A percentile compares a stretch with the other conserved stretches of the same genome.
phyloP scores from a whole-genome alignment of 2,329 filamentous ascomycete species.

The Aspergillus alliaceus region DNA sequence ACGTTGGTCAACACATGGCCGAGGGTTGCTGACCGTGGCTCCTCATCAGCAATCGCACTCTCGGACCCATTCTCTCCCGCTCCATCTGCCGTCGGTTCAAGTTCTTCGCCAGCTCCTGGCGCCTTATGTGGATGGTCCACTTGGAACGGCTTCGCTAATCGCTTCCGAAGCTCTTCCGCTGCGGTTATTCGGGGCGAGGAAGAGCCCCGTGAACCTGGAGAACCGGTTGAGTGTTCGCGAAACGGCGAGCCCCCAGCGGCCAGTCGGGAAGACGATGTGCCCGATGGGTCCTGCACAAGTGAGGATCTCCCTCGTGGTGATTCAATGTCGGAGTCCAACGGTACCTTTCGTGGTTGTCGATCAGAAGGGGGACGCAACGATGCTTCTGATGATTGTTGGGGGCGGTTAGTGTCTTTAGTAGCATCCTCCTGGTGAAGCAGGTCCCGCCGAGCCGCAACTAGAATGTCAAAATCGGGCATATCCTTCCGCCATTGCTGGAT shows the following conservation, averaged over 20 bases:
- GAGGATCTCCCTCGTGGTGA: constrained; percentile 27
- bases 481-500: constrained; percentile 61
- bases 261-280: constrained; percentile 20
- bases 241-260: constrained; percentile 22
- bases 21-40: constrained; percentile 60
- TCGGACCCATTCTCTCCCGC: constrained; percentile 10
- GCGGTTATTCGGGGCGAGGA: constrained; percentile 24
- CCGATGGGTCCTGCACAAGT: constrained; percentile 13
- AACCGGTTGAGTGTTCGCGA: constrained; percentile 21
- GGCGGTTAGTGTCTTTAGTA: constrained; percentile 9
- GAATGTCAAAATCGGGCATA: constrained; percentile 70
- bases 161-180: constrained; percentile 34
- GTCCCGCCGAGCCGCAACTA: constrained; percentile 61
- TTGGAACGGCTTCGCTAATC: constrained; percentile 35
- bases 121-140: constrained; percentile 8
- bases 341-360: constrained; percentile 9
- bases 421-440: constrained; percentile 36
- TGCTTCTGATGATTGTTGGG: constrained; percentile 24
- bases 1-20: constrained; percentile 79
- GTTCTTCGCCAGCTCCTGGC: background rate
- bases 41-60: constrained; percentile 25
- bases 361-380: constrained; percentile 18
- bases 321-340: constrained; percentile 12
- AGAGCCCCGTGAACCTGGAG: constrained; percentile 25
- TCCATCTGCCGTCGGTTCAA: background rate